phyloP scores from a whole-genome alignment of 2,329 filamentous ascomycete species.

The Stagonosporopsis tanaceti region DNA sequence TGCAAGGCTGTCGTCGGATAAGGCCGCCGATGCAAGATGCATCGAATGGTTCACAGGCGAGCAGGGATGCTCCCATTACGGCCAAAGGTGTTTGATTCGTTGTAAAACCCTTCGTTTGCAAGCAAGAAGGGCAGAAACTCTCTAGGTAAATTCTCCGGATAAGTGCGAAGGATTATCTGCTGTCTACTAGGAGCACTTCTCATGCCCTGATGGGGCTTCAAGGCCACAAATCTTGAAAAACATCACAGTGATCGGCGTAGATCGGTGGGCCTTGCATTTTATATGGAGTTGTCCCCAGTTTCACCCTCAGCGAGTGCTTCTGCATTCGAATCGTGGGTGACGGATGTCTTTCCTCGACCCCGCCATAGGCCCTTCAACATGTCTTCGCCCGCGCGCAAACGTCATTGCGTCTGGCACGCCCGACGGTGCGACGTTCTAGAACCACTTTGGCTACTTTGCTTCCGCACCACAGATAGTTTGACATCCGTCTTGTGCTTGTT shows the following conservation, averaged over 20 bases:
- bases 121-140: not conserved
- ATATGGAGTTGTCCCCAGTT: conserved; percentile 16
- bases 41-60: conserved; percentile 11
- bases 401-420: conserved; percentile 24
- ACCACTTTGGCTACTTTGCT: not conserved
- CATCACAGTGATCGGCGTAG: conserved; percentile 18
- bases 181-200: not conserved
- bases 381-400: conserved; percentile 10
- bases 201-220: not conserved
- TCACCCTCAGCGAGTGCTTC: conserved; percentile 2
- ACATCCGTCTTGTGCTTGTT: conserved; percentile 11
- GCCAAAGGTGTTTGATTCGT: not conserved
- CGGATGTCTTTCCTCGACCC: conserved; percentile 23
- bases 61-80: conserved; percentile 12
- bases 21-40: conserved; percentile 1
- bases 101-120: not conserved
- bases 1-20: conserved; percentile 14
- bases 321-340: conserved; percentile 27
- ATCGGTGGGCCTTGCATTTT: conserved; percentile 19
- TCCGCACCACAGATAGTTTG: conserved; percentile 11
- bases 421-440: conserved; percentile 29
- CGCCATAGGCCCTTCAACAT: conserved; percentile 18
- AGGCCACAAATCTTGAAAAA: conserved; percentile 3
- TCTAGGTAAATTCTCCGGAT: not conserved
- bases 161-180: not conserved